A percentile compares a stretch with the other conserved stretches of the same genome.
Evolutionary conservation across 257 asterid species (phyloP).

Genomic region (Ligustrum vulgare): DNA sequence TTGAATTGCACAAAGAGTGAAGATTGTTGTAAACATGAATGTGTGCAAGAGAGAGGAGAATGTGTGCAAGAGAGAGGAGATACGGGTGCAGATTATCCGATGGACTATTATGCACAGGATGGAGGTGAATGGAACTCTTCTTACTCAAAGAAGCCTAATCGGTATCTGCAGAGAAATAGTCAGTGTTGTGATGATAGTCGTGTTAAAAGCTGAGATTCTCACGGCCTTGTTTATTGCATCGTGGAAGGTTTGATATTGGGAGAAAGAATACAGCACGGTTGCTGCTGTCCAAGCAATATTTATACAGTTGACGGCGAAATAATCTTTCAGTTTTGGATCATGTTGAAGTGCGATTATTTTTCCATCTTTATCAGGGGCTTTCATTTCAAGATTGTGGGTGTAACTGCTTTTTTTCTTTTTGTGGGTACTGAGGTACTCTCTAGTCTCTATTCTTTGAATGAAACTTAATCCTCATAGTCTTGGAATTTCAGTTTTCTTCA

Average conservation of each 20-base stretch:
- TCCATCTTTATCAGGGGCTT: too few species aligned
- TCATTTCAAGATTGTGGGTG: too few species aligned
- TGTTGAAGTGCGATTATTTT: too few species aligned
- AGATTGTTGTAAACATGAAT: slow-evolving; percentile 42
- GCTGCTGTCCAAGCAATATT: too few species aligned
- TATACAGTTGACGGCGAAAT: too few species aligned
- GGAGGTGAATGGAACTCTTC: slow-evolving; percentile 96
- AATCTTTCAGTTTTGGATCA: too few species aligned
- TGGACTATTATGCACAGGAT: slow-evolving; percentile 96
- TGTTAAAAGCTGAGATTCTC: slow-evolving; percentile 22
- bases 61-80: slow-evolving; percentile 31
- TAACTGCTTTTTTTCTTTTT: too few species aligned
- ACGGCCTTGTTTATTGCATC: not conserved
- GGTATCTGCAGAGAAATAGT: slow-evolving; percentile 34
- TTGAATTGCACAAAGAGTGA: slow-evolving; percentile 34
- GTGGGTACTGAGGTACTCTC: too few species aligned
- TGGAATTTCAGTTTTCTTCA: too few species aligned
- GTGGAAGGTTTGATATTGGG: slow-evolving; percentile 13
- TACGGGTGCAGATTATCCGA: slow-evolving; percentile 65
- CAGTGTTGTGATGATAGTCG: slow-evolving; percentile 38
- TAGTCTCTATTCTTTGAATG: too few species aligned
- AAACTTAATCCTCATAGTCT: too few species aligned
- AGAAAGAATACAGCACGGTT: not conserved
- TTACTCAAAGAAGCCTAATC: slow-evolving; percentile 66
- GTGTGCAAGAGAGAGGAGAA: slow-evolving; percentile 29